Conservation (phyloP, 2,329 filamentous ascomycete species). For the Aspergillus arachidicola region DNA sequence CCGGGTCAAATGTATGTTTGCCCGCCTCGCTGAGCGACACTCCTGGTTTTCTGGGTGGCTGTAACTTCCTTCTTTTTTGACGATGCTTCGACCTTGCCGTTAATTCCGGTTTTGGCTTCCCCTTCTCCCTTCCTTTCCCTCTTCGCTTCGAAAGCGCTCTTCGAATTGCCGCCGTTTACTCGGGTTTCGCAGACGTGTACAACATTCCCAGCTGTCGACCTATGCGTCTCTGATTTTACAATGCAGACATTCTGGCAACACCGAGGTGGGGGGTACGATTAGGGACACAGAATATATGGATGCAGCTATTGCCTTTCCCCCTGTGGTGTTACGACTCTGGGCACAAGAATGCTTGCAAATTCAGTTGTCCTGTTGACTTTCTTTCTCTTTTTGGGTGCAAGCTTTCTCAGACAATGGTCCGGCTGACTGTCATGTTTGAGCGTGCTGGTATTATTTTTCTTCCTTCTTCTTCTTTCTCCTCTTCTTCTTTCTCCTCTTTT, state of each 20-base stretch:
- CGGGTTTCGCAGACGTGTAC: conserved; percentile 25
- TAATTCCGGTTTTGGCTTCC: neutral
- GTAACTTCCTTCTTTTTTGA: conserved; percentile 12
- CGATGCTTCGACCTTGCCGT: conserved; percentile 5
- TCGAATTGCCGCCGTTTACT: conserved; percentile 26
- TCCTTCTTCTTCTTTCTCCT: neutral
- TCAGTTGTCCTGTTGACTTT: conserved; percentile 7
- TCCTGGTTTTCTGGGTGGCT: conserved; percentile 11
- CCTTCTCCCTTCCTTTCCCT: neutral
- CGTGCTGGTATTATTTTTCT: neutral
- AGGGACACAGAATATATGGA: neutral
- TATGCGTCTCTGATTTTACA: conserved; percentile 1
- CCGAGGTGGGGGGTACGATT: neutral
- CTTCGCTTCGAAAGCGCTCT: conserved; percentile 19
- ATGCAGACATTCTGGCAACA: neutral
- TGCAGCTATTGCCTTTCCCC: neutral
- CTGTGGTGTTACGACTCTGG: too few species aligned
- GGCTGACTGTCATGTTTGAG: neutral
- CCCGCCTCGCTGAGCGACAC: neutral
- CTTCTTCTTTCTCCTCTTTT: neutral
- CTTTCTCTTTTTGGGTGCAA: neutral
- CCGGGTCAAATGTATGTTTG: neutral
- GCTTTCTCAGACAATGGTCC: neutral
- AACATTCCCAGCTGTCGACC: conserved; percentile 25
- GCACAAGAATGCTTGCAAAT: neutral